phyloP scores from a whole-genome alignment of 768 basidiomycete genomes.

The Boletus sensibilis region DNA sequence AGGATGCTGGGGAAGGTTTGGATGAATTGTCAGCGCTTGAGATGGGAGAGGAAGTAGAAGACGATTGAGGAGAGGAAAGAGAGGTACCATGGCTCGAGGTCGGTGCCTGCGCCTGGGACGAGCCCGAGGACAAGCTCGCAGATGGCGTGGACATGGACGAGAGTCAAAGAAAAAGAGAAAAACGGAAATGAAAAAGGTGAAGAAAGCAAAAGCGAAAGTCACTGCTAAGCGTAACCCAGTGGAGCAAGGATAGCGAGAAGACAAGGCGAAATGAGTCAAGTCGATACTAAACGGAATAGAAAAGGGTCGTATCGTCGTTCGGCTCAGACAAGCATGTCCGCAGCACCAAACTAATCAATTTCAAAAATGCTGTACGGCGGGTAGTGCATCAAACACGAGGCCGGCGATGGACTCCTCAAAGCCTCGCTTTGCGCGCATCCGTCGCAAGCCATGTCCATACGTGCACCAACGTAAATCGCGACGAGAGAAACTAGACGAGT shows the following conservation, averaged over 20 bases:
- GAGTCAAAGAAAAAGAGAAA: neutral
- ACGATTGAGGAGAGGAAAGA: constrained; percentile 11
- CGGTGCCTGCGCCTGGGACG: neutral
- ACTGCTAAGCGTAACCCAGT: neutral
- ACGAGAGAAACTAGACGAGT: neutral
- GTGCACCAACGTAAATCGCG: neutral
- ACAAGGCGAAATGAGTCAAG: neutral
- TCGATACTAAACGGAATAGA: neutral
- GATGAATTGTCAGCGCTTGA: constrained; percentile 19
- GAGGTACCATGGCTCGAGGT: constrained; percentile 21
- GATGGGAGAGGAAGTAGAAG: neutral
- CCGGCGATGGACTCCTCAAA: neutral
- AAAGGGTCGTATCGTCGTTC: neutral
- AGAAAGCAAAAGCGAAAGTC: neutral
- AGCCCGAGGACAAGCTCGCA: neutral
- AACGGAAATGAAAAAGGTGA: neutral
- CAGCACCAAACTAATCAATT: constrained; percentile 1
- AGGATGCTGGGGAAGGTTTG: constrained; percentile 4
- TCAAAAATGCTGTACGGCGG: constrained; percentile 4
- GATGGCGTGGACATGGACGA: constrained; percentile 17
- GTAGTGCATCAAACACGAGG: constrained; percentile 6
- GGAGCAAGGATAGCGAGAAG: neutral
- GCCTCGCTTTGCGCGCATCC: too few species aligned
- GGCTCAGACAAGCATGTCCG: neutral
- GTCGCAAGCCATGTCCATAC: neutral